Evolutionary conservation across 352 stramenopile genomes (phyloP), one percentile per base, ranked within the genome.

Genomic region (Phytophthora litchii): DNA sequence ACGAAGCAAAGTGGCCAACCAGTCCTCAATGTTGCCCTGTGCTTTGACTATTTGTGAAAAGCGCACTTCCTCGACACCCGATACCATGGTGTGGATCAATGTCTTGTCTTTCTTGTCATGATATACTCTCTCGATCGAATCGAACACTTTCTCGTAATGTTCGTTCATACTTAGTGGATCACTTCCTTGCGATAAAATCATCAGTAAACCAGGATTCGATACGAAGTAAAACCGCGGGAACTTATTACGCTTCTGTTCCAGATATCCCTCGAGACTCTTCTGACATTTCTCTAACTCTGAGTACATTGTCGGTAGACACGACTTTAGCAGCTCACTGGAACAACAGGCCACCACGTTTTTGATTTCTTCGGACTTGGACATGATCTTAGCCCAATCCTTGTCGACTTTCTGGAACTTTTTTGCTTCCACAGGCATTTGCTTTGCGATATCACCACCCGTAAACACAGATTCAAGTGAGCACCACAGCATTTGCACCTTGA

Each of bases 171-270:
- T 97, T 56, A 98, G 73, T 4, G 97, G 97, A 72, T 99, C 97
- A 38, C 90, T 98, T 34, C 92, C 97, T 65, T 99, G 95, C 5
- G 95, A 99, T 19, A 99, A 74, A 54, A 99, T 99, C 60, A 98
- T 97, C 23, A 99, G 78, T 32, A 99, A 70, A 45, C 96, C 96
- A 2, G 96, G 93, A 61, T 99, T 99, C 7, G 96, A 99, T 0
- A 99, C 96, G 57, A 99, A 99, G 76, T 99, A 99, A 81, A 99
- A 99, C 17, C 97, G 88, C 16, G 97, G 97, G 63, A 99, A 99
- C 64, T 98, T 98, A 75, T 98, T 98, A 43, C 97, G 91, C 67
- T 99, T 99, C 69, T 98, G 92, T 64, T 99, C 97, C 17, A 99
- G 72, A 75, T 99, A 99, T 0, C 95, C 97, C 65, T 99, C 94